Evolutionary conservation across 2,329 filamentous ascomycete species (phyloP).

Genomic region (Beauveria medogensis): DNA sequence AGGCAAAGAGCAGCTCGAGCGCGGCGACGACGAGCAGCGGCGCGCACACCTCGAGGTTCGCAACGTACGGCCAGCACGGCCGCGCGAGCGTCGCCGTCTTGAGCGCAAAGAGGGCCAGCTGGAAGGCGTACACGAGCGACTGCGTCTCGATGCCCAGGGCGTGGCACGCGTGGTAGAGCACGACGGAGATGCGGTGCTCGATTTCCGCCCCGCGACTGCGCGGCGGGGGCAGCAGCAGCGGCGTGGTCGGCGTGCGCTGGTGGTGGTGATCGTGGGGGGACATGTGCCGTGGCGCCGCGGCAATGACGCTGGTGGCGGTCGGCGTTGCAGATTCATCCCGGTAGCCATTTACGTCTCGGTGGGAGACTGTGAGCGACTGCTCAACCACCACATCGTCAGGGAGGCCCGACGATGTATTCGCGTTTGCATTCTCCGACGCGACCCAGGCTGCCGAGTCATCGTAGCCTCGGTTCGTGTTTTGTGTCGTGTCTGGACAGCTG

Average conservation of each 20-base stretch:
- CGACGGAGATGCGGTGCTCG: constrained; percentile 27
- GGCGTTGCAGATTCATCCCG: neutral
- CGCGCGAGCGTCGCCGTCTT: constrained; percentile 60
- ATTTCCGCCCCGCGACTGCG: constrained; percentile 25
- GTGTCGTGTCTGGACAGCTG: neutral
- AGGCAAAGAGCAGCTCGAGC: constrained; percentile 58
- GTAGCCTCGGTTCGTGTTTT: constrained; percentile 17
- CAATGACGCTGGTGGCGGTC: neutral
- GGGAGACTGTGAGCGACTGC: constrained; percentile 6
- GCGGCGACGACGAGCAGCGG: constrained; percentile 62
- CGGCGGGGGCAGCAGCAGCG: constrained; percentile 44
- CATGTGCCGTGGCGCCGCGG: neutral
- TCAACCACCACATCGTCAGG: neutral
- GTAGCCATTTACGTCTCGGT: constrained; percentile 1
- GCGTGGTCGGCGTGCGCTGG: constrained; percentile 20
- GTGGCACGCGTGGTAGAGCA: constrained; percentile 23
- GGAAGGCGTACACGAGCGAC: constrained; percentile 31
- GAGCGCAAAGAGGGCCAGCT: constrained; percentile 54
- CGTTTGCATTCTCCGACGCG: neutral
- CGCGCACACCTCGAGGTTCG: constrained; percentile 56
- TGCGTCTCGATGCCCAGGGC: constrained; percentile 22
- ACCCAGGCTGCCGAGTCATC: neutral
- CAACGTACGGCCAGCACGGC: constrained; percentile 64
- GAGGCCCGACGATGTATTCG: neutral
- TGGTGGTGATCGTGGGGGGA: neutral